Evolutionary conservation across 768 basidiomycete genomes (phyloP), one percentile per base, ranked within the genome.

Genomic region (Russula earlei): DNA sequence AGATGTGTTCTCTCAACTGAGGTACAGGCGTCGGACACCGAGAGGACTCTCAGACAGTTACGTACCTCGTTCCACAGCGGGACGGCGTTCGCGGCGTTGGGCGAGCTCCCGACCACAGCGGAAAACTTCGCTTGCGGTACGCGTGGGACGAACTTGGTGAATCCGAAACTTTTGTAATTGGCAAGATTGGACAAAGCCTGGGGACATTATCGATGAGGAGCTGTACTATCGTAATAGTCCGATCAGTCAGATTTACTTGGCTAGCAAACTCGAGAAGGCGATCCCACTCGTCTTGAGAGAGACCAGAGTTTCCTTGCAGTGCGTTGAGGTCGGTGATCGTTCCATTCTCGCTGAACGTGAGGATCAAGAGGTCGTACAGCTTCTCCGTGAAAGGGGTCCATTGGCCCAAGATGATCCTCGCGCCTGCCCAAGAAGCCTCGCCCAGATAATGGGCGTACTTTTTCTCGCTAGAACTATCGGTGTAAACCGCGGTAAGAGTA

Each of bases 111-210:
- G 17, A 91, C 74, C 33, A 86, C 80, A 6, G 73, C 74, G 38
- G 75, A 78, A 64, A 94, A 91, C 62, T 79, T 82, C 15, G 72
- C 75, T 22, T 74, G 64, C 2, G 80, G 63, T 44, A 87, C 63
- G 20, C 91, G 84, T 20, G 91, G 90, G 46, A 91, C 66, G 62
- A 94, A 85, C 72, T 94, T 93, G 41, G 86, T 87, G 65, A 85
- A 87, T 1, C 91, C 91, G 59, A 93, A 93, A 2, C 76, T 78
- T 67, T 81, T 87, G 71, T 83, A 91, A 69, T 91, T 91, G 22
- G 80, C 76, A 33, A 85, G 72, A 65, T 84, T 83, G 66, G 77
- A 79, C 56, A 85, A 63, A 14, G 77, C 77, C 75, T 73, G 27
- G 5, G n/a, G 25, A 27, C 2, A 43, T 31, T 5, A 36, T 41